Percentiles rank a stretch among this genome's conserved stretches.
These are phyloP conservation scores for Boletus rubroflammeus DNA, from an alignment of 768 basidiomycete species.

Conservation along the genomic window DNA sequence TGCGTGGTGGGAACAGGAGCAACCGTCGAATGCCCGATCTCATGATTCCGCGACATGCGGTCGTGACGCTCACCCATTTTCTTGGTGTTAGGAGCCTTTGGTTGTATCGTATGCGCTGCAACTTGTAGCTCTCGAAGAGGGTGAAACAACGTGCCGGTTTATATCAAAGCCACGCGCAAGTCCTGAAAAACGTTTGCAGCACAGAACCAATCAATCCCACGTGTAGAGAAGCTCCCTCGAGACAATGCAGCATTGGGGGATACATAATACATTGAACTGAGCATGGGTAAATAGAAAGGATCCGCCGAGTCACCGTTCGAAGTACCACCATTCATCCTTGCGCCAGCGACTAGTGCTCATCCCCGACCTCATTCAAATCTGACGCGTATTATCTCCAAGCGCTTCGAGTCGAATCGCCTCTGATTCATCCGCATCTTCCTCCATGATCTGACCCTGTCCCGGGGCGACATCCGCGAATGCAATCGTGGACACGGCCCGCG, in stretches of 20 bases:
- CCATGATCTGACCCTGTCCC: background rate
- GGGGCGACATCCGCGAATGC: background rate
- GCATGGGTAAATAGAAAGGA: too few species aligned
- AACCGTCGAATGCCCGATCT: background rate
- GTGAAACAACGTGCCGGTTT: background rate
- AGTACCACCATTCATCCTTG: too few species aligned
- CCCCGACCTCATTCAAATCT: background rate
- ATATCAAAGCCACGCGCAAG: background rate
- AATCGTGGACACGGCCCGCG: background rate
- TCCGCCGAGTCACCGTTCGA: too few species aligned
- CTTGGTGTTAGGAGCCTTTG: background rate
- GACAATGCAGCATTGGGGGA: background rate
- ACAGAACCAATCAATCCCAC: background rate
- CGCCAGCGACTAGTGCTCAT: too few species aligned
- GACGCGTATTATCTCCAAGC: background rate
- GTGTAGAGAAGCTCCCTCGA: background rate
- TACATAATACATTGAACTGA: background rate
- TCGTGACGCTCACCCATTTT: background rate
- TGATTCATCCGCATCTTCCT: background rate
- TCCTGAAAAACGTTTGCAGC: background rate
- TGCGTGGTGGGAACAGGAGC: background rate
- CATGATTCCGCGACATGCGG: background rate
- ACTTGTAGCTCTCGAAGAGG: background rate
- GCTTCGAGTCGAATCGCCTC: background rate
- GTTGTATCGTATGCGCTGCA: background rate